phyloP scores from a whole-genome alignment of 176 grass and related monocot genomes.

The Saccharum officinarum region DNA sequence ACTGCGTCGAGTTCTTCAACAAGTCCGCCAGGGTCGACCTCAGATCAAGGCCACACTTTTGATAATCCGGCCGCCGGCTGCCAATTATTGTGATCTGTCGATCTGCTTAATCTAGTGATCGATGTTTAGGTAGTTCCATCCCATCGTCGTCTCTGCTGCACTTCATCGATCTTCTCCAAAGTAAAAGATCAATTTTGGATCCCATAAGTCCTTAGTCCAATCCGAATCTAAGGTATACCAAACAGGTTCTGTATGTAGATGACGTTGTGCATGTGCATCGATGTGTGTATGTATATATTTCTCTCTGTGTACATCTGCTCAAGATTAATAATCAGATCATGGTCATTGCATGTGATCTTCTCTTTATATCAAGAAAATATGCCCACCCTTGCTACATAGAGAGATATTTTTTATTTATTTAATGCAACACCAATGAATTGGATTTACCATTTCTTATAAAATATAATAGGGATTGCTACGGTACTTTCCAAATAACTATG shows the following conservation, averaged over 20 bases:
- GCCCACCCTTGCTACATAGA: too few species aligned
- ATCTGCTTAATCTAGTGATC: neutral
- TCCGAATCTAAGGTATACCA: neutral
- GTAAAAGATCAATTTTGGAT: neutral
- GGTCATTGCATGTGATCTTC: neutral
- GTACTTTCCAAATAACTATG: too few species aligned
- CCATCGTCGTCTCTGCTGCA: neutral
- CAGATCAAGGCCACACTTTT: constrained; percentile 40
- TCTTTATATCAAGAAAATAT: neutral
- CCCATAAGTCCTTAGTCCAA: neutral
- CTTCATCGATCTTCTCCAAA: neutral
- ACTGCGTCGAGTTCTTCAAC: constrained; percentile 93
- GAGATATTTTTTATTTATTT: too few species aligned
- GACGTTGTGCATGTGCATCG: neutral
- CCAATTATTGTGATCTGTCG: too few species aligned
- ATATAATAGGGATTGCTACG: too few species aligned
- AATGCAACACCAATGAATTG: too few species aligned
- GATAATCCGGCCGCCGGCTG: neutral
- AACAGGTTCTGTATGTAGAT: neutral
- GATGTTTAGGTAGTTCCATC: neutral
- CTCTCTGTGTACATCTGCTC: neutral
- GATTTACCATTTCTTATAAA: too few species aligned
- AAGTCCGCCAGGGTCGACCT: constrained; percentile 55
- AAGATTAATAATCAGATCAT: neutral
- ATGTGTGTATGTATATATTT: constrained; percentile 4